These are phyloP conservation scores for Brasilioporus rufonigricans DNA, from an alignment of 768 basidiomycete genomes.

Conservation along the genomic window DNA sequence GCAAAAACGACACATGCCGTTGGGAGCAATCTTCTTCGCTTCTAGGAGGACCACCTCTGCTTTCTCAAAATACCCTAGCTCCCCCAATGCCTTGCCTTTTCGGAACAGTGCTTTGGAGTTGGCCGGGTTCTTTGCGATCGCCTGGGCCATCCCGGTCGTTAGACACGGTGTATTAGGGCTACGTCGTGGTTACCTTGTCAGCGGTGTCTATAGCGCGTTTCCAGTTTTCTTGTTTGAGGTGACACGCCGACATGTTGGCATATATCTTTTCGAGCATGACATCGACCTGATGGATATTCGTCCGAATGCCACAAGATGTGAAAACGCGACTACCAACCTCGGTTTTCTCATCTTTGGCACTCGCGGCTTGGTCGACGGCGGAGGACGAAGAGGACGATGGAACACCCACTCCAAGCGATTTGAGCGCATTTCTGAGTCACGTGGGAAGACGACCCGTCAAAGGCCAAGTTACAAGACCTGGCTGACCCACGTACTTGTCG, in stretches of 20 bases:
- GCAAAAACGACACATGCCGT: conserved; percentile 39
- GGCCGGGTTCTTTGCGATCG: conserved; percentile 67
- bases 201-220: conserved; percentile 77
- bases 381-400: conserved; percentile 11
- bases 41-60: conserved; percentile 65
- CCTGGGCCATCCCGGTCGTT: conserved; percentile 39
- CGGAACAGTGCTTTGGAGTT: conserved; percentile 81
- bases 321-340: conserved; percentile 45
- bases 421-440: conserved; percentile 48
- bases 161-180: neutral
- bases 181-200: conserved; percentile 52
- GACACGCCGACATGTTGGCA: conserved; percentile 82
- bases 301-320: neutral
- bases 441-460: conserved; percentile 1
- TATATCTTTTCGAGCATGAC: conserved; percentile 78
- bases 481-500: conserved; percentile 57
- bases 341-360: conserved; percentile 52
- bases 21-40: conserved; percentile 58
- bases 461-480: neutral
- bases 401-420: conserved; percentile 44
- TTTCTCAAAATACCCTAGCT: conserved; percentile 74
- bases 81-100: conserved; percentile 76
- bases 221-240: conserved; percentile 80
- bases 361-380: conserved; percentile 30
- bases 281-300: conserved; percentile 52